Base-by-base conservation (phyloP, 306 rosid species). In the Oxytropis ochrocephala region DNA sequence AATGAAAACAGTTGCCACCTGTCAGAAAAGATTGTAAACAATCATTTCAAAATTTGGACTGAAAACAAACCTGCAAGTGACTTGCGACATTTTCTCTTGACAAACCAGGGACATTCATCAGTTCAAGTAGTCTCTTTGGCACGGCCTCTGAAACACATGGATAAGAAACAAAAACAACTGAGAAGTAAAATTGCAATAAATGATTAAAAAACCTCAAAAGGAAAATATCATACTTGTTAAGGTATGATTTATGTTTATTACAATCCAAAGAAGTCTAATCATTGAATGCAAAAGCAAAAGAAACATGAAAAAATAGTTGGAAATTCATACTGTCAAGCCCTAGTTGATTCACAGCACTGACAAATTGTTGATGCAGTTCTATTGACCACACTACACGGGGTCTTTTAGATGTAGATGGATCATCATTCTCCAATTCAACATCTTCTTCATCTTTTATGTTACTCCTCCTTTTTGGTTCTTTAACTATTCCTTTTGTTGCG, bases 61-160 rank as follows among this genome's bases (percentile, higher is more conserved):
- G 87, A 77, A 69, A 75, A 9, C 69, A 43, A 41, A 86, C 97
- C 97, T 91, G 96, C 68, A 91, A 53, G 80, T 91, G 97, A 65
- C 97, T 91, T 0, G 97, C 97, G 63, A 91, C 96, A 63, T 91
- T 91, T 79, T 87, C 96, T 81, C 96, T 81, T n/a, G 91, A 85
- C 77, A 91, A 78, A 55, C 89, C 91, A 55, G 97, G 91, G 42
- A 91, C 89, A 70, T 85, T 86, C 97, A 91, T 91, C 84, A 91
- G 64, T 64, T 88, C 93, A 13, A 91, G 92, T 60, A 91, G 86
- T 79, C 88, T 83, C 81, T 91, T 91, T 41, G 97, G 97, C 68
- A 91, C 97, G 70, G 96, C 96, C 78, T 88, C 97, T 91, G 71
- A 69, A 59, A 78, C 19, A 57, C 24, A 78, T 62, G 13, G 24